Evolutionary conservation across 2,329 filamentous ascomycete genomes (phyloP).

Genomic region (Gremmenia infestans): DNA sequence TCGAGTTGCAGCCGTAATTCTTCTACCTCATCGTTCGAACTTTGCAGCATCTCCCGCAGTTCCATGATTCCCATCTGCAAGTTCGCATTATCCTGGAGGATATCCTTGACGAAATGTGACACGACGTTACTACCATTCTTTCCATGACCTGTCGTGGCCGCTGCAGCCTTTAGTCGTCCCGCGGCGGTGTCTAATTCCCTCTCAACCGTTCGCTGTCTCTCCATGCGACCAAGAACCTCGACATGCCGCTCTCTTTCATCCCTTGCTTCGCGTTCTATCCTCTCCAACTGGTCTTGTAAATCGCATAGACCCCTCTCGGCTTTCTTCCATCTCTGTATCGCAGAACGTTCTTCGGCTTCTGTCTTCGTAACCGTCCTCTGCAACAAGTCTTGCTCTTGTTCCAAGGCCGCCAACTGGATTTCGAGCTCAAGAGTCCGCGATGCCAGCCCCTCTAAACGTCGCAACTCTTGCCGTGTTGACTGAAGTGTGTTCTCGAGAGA

Average conservation of each 20-base stretch:
- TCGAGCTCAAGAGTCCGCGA: slow-evolving; percentile 74
- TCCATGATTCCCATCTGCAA: slow-evolving; percentile 89
- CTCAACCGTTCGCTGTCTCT: slow-evolving; percentile 76
- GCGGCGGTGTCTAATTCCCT: slow-evolving; percentile 75
- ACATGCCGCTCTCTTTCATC: slow-evolving; percentile 77
- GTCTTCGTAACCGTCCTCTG: slow-evolving; percentile 62
- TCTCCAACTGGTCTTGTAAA: slow-evolving; percentile 82
- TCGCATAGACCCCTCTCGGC: slow-evolving; percentile 74
- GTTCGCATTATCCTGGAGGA: slow-evolving; percentile 91
- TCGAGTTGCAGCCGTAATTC: slow-evolving; percentile 75
- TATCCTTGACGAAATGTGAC: slow-evolving; percentile 93
- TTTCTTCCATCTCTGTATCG: slow-evolving; percentile 77
- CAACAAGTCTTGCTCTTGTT: slow-evolving; percentile 72
- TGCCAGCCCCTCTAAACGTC: slow-evolving; percentile 68
- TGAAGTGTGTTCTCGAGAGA: slow-evolving; percentile 71
- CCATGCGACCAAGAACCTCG: slow-evolving; percentile 77
- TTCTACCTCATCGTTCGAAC: slow-evolving; percentile 92
- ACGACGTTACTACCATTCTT: slow-evolving; percentile 66
- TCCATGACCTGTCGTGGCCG: slow-evolving; percentile 49
- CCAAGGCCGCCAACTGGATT: slow-evolving; percentile 70
- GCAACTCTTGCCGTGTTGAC: slow-evolving; percentile 71
- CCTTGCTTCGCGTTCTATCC: slow-evolving; percentile 76
- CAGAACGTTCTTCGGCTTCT: slow-evolving; percentile 70
- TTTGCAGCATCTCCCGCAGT: slow-evolving; percentile 81
- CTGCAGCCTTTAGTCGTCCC: slow-evolving; percentile 74